Base-by-base conservation (phyloP, 495 filamentous ascomycete genomes). In the Neurospora terricola region DNA sequence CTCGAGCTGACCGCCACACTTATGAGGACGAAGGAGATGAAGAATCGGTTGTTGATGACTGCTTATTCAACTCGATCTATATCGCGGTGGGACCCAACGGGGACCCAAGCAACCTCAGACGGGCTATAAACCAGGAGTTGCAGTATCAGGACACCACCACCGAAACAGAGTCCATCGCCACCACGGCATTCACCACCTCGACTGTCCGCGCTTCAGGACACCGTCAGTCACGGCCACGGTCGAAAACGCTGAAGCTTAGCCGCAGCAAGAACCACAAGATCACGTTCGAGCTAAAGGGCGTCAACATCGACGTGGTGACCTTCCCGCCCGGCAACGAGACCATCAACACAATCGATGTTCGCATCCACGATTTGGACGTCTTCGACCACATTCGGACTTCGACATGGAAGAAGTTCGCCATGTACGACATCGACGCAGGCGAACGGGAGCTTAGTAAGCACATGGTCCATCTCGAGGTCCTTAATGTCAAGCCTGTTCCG, bases 21-120 rank as follows among this genome's bases (percentile, higher is more conserved):
- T 82, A 83, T n/a, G 86, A 89, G 30, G 87, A 87, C 0, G 83
- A 88, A 38, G 90, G 93, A 10, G 94, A 97, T 30, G 89, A 93
- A 48, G 93, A 94, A 77, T 91, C 91, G 2, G 90, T 95, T 18
- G 96, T 98, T 80, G 94, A 91, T 1, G 96, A 98, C 79, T 96
- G 94, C 77, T 86, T 99, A 27, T 99, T 99, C 87, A 98, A 98
- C 77, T 98, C 96, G 0, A 97, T 99, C 69, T 99, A 98, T 82
- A 97, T 99, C 71, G 94, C 92, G 27, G 93, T 99, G 66, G 91
- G 94, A 4, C 87, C 91, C 21, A 96, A 94, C 75, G 89, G 90
- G 69, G 94, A 98, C 78, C 93, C 93, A 9, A 86, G 86, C 11
- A 93, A 96, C 40, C 86, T 98, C 18, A 84, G 91, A 11, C 88